Evolutionary conservation across 208 protist species (phyloP).

Genomic region (Acanthamoeba royreba): DNA sequence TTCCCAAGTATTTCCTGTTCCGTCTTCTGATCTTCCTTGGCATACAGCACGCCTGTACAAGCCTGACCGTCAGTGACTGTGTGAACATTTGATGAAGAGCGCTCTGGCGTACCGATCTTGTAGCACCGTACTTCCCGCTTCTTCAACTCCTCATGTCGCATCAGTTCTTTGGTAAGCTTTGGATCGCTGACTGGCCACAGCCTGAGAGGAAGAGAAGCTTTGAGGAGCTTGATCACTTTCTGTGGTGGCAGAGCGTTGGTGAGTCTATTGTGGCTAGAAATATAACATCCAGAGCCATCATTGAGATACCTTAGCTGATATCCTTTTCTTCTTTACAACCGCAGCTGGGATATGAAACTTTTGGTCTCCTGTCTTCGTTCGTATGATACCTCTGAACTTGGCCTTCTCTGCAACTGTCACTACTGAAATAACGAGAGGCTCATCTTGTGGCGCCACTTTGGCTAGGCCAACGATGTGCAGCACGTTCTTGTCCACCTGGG

Average conservation of each 20-base stretch:
- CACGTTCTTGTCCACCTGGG: background rate
- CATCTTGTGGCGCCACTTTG: background rate
- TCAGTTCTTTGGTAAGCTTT: background rate
- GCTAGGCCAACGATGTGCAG: background rate
- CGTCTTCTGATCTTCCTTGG: background rate
- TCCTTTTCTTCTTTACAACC: background rate
- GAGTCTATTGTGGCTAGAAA: no score
- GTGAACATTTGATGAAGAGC: background rate
- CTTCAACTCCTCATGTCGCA: background rate
- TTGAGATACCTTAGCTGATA: background rate
- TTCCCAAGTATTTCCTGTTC: background rate
- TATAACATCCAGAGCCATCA: no score
- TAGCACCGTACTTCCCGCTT: background rate
- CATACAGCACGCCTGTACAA: background rate
- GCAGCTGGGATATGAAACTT: background rate
- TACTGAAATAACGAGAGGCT: background rate
- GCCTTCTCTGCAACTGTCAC: background rate
- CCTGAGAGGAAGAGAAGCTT: background rate
- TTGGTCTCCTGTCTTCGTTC: background rate
- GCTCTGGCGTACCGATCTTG: background rate
- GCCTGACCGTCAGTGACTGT: background rate
- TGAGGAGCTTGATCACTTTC: background rate
- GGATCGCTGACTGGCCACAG: background rate
- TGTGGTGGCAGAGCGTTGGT: no score
- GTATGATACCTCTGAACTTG: background rate